Evolutionary conservation across 768 basidiomycete genomes (phyloP), one percentile per base, ranked within the genome.

Genomic region (Suillus hirtellus): DNA sequence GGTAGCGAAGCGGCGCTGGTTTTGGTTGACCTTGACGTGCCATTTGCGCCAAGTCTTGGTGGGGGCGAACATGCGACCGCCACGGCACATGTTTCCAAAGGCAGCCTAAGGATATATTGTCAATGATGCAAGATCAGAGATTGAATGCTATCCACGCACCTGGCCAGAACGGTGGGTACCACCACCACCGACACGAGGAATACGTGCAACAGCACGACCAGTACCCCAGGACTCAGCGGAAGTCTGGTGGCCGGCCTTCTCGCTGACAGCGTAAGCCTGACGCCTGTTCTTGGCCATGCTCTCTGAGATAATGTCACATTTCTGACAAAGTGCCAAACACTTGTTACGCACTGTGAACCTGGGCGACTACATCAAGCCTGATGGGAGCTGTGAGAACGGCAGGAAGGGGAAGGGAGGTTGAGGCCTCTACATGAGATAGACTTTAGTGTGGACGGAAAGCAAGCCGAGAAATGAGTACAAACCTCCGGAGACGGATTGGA

Each of bases 61-160:
- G 19, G 97, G 97, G 35, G 96, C 96, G 80, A 99, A 99, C 97
- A 99, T 99, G 76, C 97, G 95, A 84, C 97, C 97, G 75, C 97
- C 96, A 79, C 97, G 93, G 86, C 96, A 99, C 97, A 99, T 99
- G 91, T 99, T 99, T 75, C 97, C 97, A 82, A 99, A 99, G 38
- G 97, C 97, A 77, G 94, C 97, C 90, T 96, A 62, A 42, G 27
- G 14, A 54, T 43, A 63, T 46, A 71, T 54, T 59, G 61, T 60
- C 44, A 49, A 27, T 31, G 34, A 27, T 31, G 35, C 4, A 37
- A 46, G 43, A 24, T 21, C 11, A 47, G 31, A 46, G 9, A 38
- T 9, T 10, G 21, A 10, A 19, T 27, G 11, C 0, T n/a, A 1
- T 8, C 27, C 24, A 40, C 2, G 60, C 67, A 91, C 91, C 87